phyloP scores from a whole-genome alignment of 192 early-diverging fungal species.

The Backusella parvicylindrica region DNA sequence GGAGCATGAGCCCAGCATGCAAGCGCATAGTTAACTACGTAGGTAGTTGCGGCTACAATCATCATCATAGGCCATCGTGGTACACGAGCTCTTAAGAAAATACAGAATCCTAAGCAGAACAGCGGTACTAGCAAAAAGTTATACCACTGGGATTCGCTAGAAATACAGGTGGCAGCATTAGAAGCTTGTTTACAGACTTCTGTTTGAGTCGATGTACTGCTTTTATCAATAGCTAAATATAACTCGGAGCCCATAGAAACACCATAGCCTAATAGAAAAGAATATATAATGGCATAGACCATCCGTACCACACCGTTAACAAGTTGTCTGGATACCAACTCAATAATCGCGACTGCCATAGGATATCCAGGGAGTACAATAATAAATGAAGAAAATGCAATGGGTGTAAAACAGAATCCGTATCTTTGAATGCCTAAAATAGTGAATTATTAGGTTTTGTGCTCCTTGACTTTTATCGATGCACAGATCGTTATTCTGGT shows the following conservation, averaged over 20 bases:
- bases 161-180: not conserved
- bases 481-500: not conserved
- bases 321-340: slow-evolving; percentile 83
- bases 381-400: slow-evolving; percentile 58
- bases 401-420: slow-evolving; percentile 61
- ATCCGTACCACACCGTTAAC: slow-evolving; percentile 85
- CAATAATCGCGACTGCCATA: slow-evolving; percentile 81
- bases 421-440: slow-evolving; percentile 29
- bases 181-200: not conserved
- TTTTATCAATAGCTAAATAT: slow-evolving; percentile 13
- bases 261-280: slow-evolving; percentile 75
- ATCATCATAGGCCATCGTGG: slow-evolving; percentile 74
- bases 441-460: not conserved
- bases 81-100: slow-evolving; percentile 42
- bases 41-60: slow-evolving; percentile 62
- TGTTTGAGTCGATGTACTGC: not conserved
- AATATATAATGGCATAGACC: slow-evolving; percentile 77
- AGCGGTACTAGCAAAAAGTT: slow-evolving; percentile 45
- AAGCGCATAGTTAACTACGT: slow-evolving; percentile 58
- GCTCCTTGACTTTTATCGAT: not conserved
- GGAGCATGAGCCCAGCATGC: slow-evolving; percentile 44
- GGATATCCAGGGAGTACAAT: slow-evolving; percentile 73
- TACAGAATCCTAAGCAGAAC: slow-evolving; percentile 43
- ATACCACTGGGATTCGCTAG: slow-evolving; percentile 27
- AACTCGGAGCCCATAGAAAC: slow-evolving; percentile 48